These are phyloP conservation scores for Boletus semigastroideus DNA, from an alignment of 1,284 basidiomycete genomes.

Conservation along the genomic window DNA sequence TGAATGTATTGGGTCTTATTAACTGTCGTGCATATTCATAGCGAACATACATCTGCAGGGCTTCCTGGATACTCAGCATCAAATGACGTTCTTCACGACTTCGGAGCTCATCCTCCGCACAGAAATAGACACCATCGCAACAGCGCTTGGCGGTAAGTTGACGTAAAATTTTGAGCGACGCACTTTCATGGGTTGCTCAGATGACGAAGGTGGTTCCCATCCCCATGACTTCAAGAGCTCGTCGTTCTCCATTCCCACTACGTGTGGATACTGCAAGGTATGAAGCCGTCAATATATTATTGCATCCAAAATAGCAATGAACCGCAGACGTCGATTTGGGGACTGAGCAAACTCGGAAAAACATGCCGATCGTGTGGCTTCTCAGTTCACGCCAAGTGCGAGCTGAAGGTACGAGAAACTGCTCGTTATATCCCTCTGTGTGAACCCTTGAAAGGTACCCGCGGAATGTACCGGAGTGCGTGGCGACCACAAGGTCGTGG, in stretches of 20 bases:
- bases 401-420: conserved; percentile 61
- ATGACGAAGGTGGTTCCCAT: conserved; percentile 65
- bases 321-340: conserved; percentile 79
- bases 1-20: conserved; percentile 50
- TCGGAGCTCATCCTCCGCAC: conserved; percentile 54
- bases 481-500: conserved; percentile 20
- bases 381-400: conserved; percentile 82
- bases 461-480: conserved; percentile 58
- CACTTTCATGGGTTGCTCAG: conserved; percentile 36
- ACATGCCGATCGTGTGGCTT: conserved; percentile 77
- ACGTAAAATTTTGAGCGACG: background rate
- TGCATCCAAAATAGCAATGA: conserved; percentile 2
- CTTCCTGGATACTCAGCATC: conserved; percentile 64
- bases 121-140: conserved; percentile 60
- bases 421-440: conserved; percentile 5
- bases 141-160: conserved; percentile 64
- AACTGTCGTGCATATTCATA: conserved; percentile 1
- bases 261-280: conserved; percentile 80
- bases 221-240: conserved; percentile 82
- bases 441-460: conserved; percentile 53
- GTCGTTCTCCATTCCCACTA: conserved; percentile 79
- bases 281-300: conserved; percentile 8
- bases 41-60: conserved; percentile 41
- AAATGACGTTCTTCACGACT: conserved; percentile 53
- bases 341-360: conserved; percentile 80